Percentiles rank a stretch among this genome's conserved stretches.
phyloP scores from a whole-genome alignment of 2,329 filamentous ascomycete genomes.

The Chaetomium strumarium region DNA sequence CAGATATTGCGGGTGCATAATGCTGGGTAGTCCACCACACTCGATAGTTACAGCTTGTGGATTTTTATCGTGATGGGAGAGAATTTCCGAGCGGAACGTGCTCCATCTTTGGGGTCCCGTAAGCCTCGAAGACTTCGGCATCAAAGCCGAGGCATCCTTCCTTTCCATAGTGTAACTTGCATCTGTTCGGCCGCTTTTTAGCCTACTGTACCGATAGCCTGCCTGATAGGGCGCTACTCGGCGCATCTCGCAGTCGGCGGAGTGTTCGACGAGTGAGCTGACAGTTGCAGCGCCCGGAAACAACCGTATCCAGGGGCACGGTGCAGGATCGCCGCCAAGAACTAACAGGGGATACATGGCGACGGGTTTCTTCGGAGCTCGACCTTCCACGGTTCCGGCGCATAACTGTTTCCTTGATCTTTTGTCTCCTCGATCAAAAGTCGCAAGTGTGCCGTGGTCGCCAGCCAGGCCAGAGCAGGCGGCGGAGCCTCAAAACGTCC shows the following conservation, averaged over 20 bases:
- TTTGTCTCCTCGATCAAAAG: not conserved
- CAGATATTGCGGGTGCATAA: not conserved
- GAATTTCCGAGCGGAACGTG: no score
- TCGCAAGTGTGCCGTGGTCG: not conserved
- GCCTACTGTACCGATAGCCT: no score
- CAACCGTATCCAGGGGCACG: conserved; percentile 3
- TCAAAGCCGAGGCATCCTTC: no score
- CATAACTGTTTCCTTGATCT: not conserved
- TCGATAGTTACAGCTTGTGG: not conserved
- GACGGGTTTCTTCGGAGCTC: conserved; percentile 13
- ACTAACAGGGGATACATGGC: not conserved
- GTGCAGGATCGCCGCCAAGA: conserved; percentile 6
- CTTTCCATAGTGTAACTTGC: no score
- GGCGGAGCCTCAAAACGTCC: conserved; percentile 17
- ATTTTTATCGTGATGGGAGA: not conserved
- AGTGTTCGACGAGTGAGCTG: not conserved
- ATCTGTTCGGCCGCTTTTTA: no score
- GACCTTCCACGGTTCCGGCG: conserved; percentile 8
- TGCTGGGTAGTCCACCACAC: not conserved
- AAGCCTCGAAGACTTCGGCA: no score
- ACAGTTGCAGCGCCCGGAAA: conserved; percentile 6
- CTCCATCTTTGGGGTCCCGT: no score
- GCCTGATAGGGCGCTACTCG: no score
- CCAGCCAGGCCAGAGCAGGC: conserved; percentile 4
- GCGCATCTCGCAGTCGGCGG: not conserved